Evolutionary conservation across 305 asterid species (phyloP).

Genomic region (Fraxinus ornus): DNA sequence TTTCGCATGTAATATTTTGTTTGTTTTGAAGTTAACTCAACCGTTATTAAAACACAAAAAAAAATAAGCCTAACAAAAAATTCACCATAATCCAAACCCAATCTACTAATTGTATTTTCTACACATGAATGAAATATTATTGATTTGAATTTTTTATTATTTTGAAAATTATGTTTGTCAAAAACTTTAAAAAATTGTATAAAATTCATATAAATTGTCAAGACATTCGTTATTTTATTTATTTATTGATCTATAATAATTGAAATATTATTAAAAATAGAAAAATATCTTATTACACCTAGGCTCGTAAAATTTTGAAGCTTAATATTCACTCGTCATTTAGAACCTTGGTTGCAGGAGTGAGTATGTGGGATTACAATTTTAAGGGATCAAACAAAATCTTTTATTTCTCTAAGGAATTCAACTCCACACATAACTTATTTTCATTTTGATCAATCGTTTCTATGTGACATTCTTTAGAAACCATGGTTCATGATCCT

Average conservation of each 20-base stretch:
- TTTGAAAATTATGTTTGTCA: background rate
- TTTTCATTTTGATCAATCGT: background rate
- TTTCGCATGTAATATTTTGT: background rate
- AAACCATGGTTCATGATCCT: background rate
- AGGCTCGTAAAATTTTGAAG: background rate
- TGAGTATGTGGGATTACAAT: too few relatives aligned
- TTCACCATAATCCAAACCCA: background rate
- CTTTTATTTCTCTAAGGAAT: too few relatives aligned
- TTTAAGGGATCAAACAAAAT: too few relatives aligned
- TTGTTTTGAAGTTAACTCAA: background rate
- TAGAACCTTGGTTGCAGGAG: too few relatives aligned
- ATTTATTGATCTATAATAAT: background rate
- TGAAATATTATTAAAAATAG: too few relatives aligned
- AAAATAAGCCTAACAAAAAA: too few relatives aligned
- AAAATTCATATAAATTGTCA: too few relatives aligned
- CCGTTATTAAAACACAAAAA: background rate
- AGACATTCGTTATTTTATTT: too few relatives aligned
- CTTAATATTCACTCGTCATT: background rate
- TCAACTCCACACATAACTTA: background rate
- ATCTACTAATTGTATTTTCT: background rate
- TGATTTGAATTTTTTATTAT: background rate
- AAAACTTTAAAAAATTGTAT: too few relatives aligned
- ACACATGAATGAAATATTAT: too few relatives aligned
- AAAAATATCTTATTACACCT: too few relatives aligned
- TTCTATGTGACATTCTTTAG: background rate